These are phyloP conservation scores for Datura wrightii DNA, from an alignment of 257 asterid genomes.

Conservation along the genomic window DNA sequence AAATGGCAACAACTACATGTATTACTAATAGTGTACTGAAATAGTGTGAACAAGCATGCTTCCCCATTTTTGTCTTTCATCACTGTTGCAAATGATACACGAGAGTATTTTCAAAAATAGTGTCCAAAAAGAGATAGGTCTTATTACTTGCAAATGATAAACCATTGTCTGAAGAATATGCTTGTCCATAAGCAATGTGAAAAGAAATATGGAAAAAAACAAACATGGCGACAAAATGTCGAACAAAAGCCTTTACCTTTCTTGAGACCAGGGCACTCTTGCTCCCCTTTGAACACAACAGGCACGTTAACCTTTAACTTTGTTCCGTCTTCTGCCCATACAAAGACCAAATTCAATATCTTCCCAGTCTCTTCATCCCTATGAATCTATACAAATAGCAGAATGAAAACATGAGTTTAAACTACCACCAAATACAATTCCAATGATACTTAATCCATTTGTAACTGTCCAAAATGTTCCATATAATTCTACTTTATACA, in stretches of 20 bases:
- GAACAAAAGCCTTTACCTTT: slow-evolving; percentile 64
- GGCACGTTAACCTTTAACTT: slow-evolving; percentile 83
- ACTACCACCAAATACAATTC: neutral
- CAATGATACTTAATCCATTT: neutral
- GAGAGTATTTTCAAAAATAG: neutral
- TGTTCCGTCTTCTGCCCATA: slow-evolving; percentile 95
- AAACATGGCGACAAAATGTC: neutral
- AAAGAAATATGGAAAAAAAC: neutral
- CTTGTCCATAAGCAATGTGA: neutral
- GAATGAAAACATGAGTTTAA: neutral
- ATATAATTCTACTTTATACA: neutral
- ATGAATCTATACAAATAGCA: slow-evolving; percentile 57
- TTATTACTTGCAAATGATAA: neutral
- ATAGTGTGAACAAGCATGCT: neutral
- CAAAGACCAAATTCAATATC: slow-evolving; percentile 85
- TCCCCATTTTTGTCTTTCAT: neutral
- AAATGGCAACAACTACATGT: neutral
- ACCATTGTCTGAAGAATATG: neutral
- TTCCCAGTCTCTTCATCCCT: slow-evolving; percentile 72
- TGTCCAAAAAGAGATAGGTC: neutral
- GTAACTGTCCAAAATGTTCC: neutral
- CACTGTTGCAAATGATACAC: neutral
- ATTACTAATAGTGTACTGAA: neutral
- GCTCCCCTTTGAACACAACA: slow-evolving; percentile 79
- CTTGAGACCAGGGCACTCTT: slow-evolving; percentile 82